Conservation (phyloP, 2,329 filamentous ascomycete genomes). For the Chaetomium sp. region DNA sequence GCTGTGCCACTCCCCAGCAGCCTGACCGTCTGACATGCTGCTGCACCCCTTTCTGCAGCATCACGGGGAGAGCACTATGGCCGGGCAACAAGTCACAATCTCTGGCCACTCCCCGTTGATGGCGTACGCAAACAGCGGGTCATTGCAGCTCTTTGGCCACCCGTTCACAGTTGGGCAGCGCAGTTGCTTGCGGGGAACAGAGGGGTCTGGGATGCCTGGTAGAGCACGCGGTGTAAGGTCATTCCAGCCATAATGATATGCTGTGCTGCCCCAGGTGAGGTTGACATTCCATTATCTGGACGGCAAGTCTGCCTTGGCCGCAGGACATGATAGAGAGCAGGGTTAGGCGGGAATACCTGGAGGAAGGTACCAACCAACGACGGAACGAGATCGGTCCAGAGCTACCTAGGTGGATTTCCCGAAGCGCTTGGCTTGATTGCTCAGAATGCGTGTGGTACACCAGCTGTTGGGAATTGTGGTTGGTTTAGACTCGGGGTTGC, state of each 20-base stretch:
- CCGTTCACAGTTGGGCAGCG: background rate
- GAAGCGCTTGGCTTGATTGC: too few relatives aligned
- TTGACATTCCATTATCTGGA: background rate
- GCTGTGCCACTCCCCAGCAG: too few relatives aligned
- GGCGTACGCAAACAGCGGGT: background rate
- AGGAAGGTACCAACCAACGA: background rate
- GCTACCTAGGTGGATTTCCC: background rate
- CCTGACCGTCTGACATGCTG: too few relatives aligned
- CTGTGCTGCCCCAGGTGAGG: slow-evolving; percentile 1
- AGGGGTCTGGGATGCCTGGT: background rate
- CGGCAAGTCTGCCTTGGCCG: background rate
- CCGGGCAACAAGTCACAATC: background rate
- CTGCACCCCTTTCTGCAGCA: too few relatives aligned
- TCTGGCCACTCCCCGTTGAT: background rate
- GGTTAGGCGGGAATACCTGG: too few relatives aligned
- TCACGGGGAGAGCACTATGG: too few relatives aligned
- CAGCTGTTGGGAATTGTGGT: too few relatives aligned
- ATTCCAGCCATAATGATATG: slow-evolving; percentile 1
- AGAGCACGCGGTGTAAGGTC: slow-evolving; percentile 3
- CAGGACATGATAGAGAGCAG: background rate
- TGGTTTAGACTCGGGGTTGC: too few relatives aligned
- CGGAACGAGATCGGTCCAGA: background rate
- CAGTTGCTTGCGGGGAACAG: background rate
- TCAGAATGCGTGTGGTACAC: too few relatives aligned
- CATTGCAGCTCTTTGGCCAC: background rate